Conservation (phyloP, 1,139 yeast species). For the Geotrichum siamense region DNA sequence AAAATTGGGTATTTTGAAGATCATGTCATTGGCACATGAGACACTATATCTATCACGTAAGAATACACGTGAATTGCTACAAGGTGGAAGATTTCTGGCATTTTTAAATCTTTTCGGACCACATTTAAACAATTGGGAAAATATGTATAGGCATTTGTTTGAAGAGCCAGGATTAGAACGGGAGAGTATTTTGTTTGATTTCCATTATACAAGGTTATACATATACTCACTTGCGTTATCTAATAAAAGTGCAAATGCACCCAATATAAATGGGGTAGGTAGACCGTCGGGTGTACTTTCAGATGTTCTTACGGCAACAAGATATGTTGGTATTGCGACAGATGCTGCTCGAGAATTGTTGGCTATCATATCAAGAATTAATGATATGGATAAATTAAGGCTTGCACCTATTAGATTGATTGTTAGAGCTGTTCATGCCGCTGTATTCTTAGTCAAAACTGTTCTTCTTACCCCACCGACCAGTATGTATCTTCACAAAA, state of each 20-base stretch:
- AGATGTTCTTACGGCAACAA: constrained; percentile 66
- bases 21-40: constrained; percentile 77
- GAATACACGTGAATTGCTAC: constrained; percentile 33
- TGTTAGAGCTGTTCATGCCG: constrained; percentile 80
- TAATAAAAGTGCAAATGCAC: constrained; percentile 34
- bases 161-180: constrained; percentile 51
- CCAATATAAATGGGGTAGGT: constrained; percentile 3
- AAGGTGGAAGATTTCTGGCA: constrained; percentile 57
- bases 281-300: constrained; percentile 21
- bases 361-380: constrained; percentile 64
- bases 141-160: constrained; percentile 51
- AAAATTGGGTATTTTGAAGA: constrained; percentile 67
- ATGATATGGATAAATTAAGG: constrained; percentile 50
- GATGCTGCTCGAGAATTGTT: constrained; percentile 78
- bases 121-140: constrained; percentile 69
- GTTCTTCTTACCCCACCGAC: constrained; percentile 46
- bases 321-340: constrained; percentile 75
- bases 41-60: constrained; percentile 52
- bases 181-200: constrained; percentile 74
- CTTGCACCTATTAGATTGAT: constrained; percentile 91
- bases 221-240: constrained; percentile 70
- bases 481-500: constrained; percentile 41
- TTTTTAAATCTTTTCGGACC: constrained; percentile 69
- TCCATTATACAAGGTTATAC: constrained; percentile 73
- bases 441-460: constrained; percentile 83